These are phyloP conservation scores for Datura wrightii DNA, from an alignment of 257 asterid genomes.

Conservation along the genomic window DNA sequence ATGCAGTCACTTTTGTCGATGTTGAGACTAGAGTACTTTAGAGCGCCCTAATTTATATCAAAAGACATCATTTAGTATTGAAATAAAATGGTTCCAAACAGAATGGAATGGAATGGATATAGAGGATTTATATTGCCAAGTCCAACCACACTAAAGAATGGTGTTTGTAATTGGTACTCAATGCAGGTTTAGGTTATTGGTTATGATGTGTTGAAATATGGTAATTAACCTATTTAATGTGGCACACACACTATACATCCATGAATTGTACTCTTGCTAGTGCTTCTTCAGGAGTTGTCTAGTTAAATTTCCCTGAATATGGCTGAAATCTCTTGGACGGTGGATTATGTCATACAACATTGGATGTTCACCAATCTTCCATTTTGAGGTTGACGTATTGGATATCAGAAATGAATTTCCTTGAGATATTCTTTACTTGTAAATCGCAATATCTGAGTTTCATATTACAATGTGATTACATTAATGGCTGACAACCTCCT, in stretches of 20 bases:
- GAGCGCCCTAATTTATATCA: conserved; percentile 3
- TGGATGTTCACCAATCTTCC: background rate
- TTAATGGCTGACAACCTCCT: background rate
- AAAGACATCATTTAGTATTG: background rate
- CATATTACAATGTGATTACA: background rate
- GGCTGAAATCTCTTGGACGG: background rate
- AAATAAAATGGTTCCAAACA: background rate
- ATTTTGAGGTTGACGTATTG: background rate
- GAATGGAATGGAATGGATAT: background rate
- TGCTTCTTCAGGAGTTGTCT: conserved; percentile 10
- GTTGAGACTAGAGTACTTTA: background rate
- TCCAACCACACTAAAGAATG: background rate
- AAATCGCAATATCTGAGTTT: background rate
- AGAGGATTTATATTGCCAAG: background rate
- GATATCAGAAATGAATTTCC: background rate
- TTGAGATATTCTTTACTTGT: background rate
- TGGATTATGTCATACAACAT: background rate
- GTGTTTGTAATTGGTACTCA: background rate
- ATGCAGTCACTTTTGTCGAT: background rate
- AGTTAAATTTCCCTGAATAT: background rate
- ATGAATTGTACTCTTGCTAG: conserved; percentile 2
- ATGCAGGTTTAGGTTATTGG: background rate
- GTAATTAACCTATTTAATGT: conserved; percentile 3
- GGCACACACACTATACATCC: background rate
- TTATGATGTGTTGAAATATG: conserved; percentile 1